Evolutionary conservation across 257 asterid genomes (phyloP), one percentile per base, ranked within the genome.

Genomic region (Orobanche coerulescens): DNA sequence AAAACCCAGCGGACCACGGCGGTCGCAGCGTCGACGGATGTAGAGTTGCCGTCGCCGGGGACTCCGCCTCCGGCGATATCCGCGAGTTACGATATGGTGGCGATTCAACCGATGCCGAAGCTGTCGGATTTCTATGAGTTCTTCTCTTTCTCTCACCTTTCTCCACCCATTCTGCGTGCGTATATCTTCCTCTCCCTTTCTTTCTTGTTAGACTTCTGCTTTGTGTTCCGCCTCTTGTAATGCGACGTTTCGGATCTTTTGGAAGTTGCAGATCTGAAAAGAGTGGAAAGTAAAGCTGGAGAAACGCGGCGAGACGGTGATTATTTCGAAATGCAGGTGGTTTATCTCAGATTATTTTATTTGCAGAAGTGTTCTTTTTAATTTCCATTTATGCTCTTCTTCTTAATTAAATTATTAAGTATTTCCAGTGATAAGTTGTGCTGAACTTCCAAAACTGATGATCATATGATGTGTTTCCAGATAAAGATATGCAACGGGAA

Each of bases 401-500:
- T n/a, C n/a, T n/a, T n/a, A n/a, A n/a, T n/a, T n/a, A n/a, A 46
- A 37, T 18, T 5, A 7, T 8, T 10, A 7, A 8, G 23, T 18
- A 44, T 47, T 31, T 16, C 36, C 66, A 6, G 58, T 46, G 31
- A 15, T 43, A 46, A 69, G 13, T 33, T 36, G 48, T 20, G 43
- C 25, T 55, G 30, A 55, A 59, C 12, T 58, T 53, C 28, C 28
- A 8, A 9, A 46, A 65, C 58, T 58, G 55, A 66, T 55, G 77
- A 44, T 64, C 34, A 19, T 34, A 51, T 53, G 26, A 57, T 62
- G 58, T 54, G 18, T 63, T 34, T 73, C 84, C 96, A 93, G 99
- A 89, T 93, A 61, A 93, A 93, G 75, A 83, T 93, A 72, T 93
- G 99, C 77, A 93, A 93, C 61, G 99, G 99, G 69, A 93, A 89